Base-by-base conservation (phyloP, 768 basidiomycete species). In the Mycena galericulata region DNA sequence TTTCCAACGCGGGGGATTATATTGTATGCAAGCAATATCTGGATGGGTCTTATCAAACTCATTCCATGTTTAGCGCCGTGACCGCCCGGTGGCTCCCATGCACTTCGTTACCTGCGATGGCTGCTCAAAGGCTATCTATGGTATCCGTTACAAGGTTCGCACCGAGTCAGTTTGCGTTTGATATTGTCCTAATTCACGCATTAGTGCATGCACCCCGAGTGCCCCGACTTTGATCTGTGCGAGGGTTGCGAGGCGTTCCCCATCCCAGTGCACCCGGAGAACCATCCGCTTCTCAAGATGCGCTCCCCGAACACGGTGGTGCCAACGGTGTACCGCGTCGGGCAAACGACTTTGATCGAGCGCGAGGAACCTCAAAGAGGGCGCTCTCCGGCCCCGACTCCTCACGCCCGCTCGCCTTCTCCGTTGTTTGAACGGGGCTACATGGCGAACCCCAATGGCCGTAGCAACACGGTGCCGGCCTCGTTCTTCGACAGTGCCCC, bases 141-240 rank as follows among this genome's bases (percentile, higher is more conserved):
- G 92, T 4, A 76, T 84, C 58, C 89, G 94, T 18, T 96, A 89
- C 79, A 96, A 95, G 85, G 92, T 90, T 46, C 62, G 78, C 73
- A 29, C 17, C 38, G 24, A 36, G 34, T 24, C 49, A 3, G 12
- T 32, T 45, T 40, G 34, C 41, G 17, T 46, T 9, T 20, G 22
- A 10, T 12, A 17, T 22, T 20, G 63, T 69, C 43, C 53, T 59
- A 45, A 55, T 38, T 30, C 46, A 57, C 68, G 32, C 11, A 30
- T 1, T 69, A 93, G 91, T 97, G 95, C 79, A 90, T 94, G 88
- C 89, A 95, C 74, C 84, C 88, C 17, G 79, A 82, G 4, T 97
- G 95, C 79, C 84, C 86, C 0, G 92, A 96, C 77, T 95, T 89
- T 72, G 95, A 97, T 74, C 84, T 96, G 20, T 97, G 95, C 79